Evolutionary conservation across 176 grass and related monocot species (phyloP), one percentile per base, ranked within the genome.

Genomic region (Eleusine coracana): DNA sequence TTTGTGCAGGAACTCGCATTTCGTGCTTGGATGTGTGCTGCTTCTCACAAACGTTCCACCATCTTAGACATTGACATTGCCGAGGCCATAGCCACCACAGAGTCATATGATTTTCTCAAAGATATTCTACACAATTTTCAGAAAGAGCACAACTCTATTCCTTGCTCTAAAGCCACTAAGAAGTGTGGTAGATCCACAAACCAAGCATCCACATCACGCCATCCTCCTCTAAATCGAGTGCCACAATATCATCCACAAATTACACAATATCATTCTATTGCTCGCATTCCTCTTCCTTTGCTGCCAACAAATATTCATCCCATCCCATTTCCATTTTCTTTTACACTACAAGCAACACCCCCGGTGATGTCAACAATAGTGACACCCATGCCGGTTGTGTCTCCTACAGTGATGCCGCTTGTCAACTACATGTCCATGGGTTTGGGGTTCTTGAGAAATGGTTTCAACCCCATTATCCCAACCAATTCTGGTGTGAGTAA

Each of bases 1-100:
- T 84, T 77, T 12, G 73, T 76, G 37, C 62, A 84, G 17, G 73
- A 84, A 67, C 23, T 84, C 27, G 1, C 73, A 15, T 10, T 84
- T 4, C 17, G 6, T 20, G 37, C 73, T 17, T 84, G 82, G 82
- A n/a, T 34, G 23, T 45, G 38, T 66, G 63, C 82, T 0, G 3
- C 21, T 29, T 68, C 73, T 12, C 63, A 84, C 4, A n/a, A 76
- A 1, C 61, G 50, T 36, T 36, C 3, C 49, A 76, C 37, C 37
- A 59, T 84, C 68, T 14, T 69, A 23, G 82, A 84, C 2, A 69
- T 49, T 0, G 50, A 84, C 6, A 69, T 84, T 21, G 73, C 37
- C 2, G 49, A 58, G 48, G 49, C 49, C 15, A 76, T 84, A 46
- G 11, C 63, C 10, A 23, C 23, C 6, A 76, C 2, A 0, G 1